Percentiles rank a stretch among this genome's conserved stretches.
phyloP scores from a whole-genome alignment of 2,329 filamentous ascomycete genomes.

The Fusarium armeniacum region DNA sequence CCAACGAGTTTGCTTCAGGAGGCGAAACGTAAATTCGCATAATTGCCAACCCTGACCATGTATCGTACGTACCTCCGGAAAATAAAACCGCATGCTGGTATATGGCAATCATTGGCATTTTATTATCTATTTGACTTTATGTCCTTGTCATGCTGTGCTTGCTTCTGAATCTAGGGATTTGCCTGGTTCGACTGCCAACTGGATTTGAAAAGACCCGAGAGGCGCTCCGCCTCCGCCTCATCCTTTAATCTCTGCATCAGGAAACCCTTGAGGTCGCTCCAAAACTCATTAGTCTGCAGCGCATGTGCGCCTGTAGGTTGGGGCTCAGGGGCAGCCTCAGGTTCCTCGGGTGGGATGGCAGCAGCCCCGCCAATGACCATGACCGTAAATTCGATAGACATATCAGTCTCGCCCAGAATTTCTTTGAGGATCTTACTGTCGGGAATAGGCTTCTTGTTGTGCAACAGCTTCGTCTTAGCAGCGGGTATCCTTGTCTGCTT shows the following conservation, averaged over 20 bases:
- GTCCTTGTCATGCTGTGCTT: conserved; percentile 29
- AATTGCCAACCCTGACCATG: conserved; percentile 51
- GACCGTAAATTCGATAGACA: conserved; percentile 79
- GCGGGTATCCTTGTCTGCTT: conserved; percentile 72
- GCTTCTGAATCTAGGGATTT: conserved; percentile 40
- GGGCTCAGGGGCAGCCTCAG: conserved; percentile 50
- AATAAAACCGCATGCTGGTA: conserved; percentile 51
- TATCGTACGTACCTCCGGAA: conserved; percentile 51
- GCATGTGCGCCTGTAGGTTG: conserved; percentile 67
- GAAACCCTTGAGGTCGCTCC: conserved; percentile 86
- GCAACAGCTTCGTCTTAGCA: conserved; percentile 88
- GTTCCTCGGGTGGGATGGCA: conserved; percentile 59
- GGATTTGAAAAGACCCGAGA: conserved; percentile 76
- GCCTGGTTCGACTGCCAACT: conserved; percentile 72
- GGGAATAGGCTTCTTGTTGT: conserved; percentile 86
- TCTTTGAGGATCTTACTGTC: conserved; percentile 85
- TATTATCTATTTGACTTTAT: conserved; percentile 34
- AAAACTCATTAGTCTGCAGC: conserved; percentile 81
- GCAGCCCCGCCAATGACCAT: conserved; percentile 86
- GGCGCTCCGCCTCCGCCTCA: conserved; percentile 72
- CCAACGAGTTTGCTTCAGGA: conserved; percentile 45
- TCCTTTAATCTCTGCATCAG: conserved; percentile 84
- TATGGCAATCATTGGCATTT: conserved; percentile 48
- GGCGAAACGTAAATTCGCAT: conserved; percentile 49
- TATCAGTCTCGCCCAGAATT: conserved; percentile 67